Evolutionary conservation across 257 asterid genomes (phyloP), one percentile per base, ranked within the genome.

Genomic region (Nicotiana noctiflora): DNA sequence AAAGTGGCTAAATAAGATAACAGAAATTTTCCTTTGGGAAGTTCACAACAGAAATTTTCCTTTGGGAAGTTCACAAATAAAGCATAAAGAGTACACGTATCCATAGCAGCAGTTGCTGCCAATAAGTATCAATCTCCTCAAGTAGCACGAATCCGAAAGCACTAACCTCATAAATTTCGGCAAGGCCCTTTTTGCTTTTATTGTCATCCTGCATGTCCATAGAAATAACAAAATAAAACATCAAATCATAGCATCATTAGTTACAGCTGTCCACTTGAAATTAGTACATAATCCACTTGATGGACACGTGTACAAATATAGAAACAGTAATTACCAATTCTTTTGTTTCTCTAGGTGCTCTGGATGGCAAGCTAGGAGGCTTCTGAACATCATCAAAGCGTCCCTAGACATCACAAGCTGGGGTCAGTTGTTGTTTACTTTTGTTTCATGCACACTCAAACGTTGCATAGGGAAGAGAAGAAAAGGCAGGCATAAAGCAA

Each of bases 111-210:
- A 75, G 65, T 52, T 80, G 56, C 53, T 19, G 25, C 2, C 62
- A 29, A 23, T 46, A 34, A 21, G 62, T 13, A 75, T 70, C 78
- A 32, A 13, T 44, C 57, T 70, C 37, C 77, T 44, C 2, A 37
- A 70, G 34, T 72, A 72, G 49, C 57, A 77, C 25, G 79, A n/a
- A 31, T 25, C 13, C 31, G 65, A 29, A 78, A 53, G 79, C n/a
- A 86, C 96, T 77, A 82, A 89, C 99, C 98, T 90, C 99, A 74
- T 96, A 96, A 81, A 92, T 84, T 84, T 91, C 97, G 31, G 97
- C 97, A 80, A 96, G 99, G 70, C 98, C 98, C 84, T 92, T 93
- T 80, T 92, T 86, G 95, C 97, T 96, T 89, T 96, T 96, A 81
- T 83, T 94, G 84, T 94, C 99, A 55, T 96, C 97, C 99, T 96